phyloP scores from a whole-genome alignment of 1,284 basidiomycete genomes.

The Ceratobasidium sp. region DNA sequence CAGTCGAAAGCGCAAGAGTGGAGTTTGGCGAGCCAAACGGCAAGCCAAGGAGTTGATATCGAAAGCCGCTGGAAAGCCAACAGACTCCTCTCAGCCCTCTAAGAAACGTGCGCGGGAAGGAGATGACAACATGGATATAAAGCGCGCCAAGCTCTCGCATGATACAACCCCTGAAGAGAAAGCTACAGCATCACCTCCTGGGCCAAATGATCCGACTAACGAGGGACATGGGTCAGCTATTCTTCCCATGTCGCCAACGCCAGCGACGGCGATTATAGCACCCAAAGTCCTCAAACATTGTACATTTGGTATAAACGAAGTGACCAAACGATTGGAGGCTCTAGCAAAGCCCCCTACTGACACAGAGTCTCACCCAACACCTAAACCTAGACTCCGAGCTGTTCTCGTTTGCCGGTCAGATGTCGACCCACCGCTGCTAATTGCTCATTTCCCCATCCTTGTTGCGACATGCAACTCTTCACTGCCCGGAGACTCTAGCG shows the following conservation, averaged over 20 bases:
- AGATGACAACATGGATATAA: not conserved
- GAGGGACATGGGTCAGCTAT: constrained; percentile 27
- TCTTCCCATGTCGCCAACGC: not conserved
- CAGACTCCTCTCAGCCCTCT: not conserved
- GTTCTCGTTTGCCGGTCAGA: constrained; percentile 77
- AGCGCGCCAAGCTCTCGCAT: constrained; percentile 19
- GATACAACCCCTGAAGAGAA: not conserved
- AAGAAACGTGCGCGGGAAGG: constrained; percentile 25
- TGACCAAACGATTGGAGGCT: constrained; percentile 75
- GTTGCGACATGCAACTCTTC: constrained; percentile 73
- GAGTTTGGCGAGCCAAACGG: constrained; percentile 46
- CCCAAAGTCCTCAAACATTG: constrained; percentile 62
- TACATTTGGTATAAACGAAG: constrained; percentile 78
- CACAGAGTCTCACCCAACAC: constrained; percentile 36
- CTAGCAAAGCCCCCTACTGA: constrained; percentile 52
- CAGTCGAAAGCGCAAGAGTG: constrained; percentile 47
- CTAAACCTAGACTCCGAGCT: constrained; percentile 50
- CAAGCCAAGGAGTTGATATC: constrained; percentile 18
- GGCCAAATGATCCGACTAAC: not conserved
- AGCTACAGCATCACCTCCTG: not conserved
- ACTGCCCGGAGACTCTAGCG: constrained; percentile 41
- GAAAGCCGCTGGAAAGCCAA: constrained; percentile 41
- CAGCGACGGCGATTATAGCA: constrained; percentile 39
- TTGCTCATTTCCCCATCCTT: constrained; percentile 75
- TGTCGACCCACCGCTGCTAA: constrained; percentile 71